Conservation (phyloP, 495 filamentous ascomycete species). For the Pseudevernia furfuracea region DNA sequence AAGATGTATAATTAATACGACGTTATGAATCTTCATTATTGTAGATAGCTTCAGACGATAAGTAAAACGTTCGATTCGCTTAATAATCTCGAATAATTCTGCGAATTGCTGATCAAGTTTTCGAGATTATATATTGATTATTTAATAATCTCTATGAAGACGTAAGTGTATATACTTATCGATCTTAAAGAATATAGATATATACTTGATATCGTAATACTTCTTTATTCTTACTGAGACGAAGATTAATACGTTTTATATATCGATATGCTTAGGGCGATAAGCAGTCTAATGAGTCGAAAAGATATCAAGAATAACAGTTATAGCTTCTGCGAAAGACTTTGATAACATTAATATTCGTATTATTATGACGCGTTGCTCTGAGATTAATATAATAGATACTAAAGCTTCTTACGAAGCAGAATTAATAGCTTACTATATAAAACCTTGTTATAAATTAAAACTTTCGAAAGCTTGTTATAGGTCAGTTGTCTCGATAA, state of each 20-base stretch:
- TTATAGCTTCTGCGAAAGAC: not conserved
- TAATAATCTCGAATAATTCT: not conserved
- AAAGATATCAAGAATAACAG: not conserved
- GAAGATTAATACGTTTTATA: too few relatives aligned
- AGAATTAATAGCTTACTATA: not conserved
- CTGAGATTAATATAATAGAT: not conserved
- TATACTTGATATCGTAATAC: too few relatives aligned
- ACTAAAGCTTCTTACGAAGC: not conserved
- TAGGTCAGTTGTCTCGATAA: too few relatives aligned
- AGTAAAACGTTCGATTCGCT: too few relatives aligned
- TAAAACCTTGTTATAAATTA: too few relatives aligned
- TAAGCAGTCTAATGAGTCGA: too few relatives aligned
- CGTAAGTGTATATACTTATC: not conserved
- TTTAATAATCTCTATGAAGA: not conserved
- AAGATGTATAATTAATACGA: not conserved
- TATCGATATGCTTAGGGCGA: not conserved
- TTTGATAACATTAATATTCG: not conserved
- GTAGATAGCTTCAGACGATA: not conserved
- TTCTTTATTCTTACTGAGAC: too few relatives aligned
- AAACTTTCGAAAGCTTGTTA: not conserved
- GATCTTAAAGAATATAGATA: not conserved
- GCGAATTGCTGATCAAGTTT: not conserved
- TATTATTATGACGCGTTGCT: not conserved
- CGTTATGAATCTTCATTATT: not conserved
- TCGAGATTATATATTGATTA: not conserved